Base-by-base conservation (phyloP, 2,329 filamentous ascomycete genomes). In the Didymella arachidicola region DNA sequence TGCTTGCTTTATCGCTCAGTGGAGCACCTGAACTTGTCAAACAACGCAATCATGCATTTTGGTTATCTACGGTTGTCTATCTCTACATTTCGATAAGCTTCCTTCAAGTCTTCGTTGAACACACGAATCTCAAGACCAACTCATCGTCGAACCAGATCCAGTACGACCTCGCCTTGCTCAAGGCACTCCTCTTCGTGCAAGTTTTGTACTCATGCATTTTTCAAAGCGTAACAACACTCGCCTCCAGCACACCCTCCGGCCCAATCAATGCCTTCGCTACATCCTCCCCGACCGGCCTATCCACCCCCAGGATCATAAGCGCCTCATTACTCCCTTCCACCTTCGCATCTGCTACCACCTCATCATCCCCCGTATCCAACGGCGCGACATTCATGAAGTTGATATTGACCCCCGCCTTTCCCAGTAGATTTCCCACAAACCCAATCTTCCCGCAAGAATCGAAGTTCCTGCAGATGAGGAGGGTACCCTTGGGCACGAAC, bases 361-460 rank as follows among this genome's bases (percentile, higher is more conserved):
- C 64, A 60, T 77, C 66, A 51, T 70, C 64, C 16, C 71, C 74
- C 7, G 27, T 29, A 56, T 83, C 81, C 61, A 90, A 73, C 8
- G 84, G 83, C 46, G 84, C 83, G 1, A 93, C 91, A 70, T 86
- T 88, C 91, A 94, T 95, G 72, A 89, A 93, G 44, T 84, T 85
- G 73, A 94, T 92, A 70, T 95, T 95, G 51, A 95, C 87, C 0
- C 86, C 87, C 36, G 89, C 84, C 36, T 82, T 82, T 0, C 91
- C 91, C 26, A 94, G 78, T 50, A 87, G 82, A 57, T 83, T 87
- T 0, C 91, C 91, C 2, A 95, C 91, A 36, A 87, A 86, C 2
- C 91, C 91, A 72, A 95, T 94, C 81, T 93, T 93, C 11, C 91
- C 91, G 0, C 90, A 90, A 63, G 88, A 84, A 71, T 95, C 91